phyloP scores from a whole-genome alignment of 2,329 filamentous ascomycete species.

The Hymenoscyphus repandus region DNA sequence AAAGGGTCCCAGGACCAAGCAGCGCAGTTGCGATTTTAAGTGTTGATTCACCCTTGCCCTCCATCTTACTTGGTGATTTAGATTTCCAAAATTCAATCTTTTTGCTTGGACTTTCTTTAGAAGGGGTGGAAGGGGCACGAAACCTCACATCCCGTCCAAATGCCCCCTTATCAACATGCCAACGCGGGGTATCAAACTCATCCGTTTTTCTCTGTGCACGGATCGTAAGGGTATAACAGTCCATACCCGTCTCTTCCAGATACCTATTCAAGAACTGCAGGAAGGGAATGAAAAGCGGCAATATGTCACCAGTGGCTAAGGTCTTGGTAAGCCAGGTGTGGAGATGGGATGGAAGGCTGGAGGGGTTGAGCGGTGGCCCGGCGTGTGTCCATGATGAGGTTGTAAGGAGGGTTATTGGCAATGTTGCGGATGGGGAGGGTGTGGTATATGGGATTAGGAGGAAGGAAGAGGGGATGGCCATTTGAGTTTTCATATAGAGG shows the following conservation, averaged over 20 bases:
- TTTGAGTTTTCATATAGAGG: not conserved
- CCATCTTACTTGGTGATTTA: not conserved
- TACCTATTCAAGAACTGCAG: slow-evolving; percentile 3
- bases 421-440: not conserved
- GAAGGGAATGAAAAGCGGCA: slow-evolving; percentile 1
- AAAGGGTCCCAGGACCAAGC: slow-evolving; percentile 6
- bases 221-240: slow-evolving; percentile 7
- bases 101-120: not conserved
- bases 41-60: not conserved
- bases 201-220: slow-evolving; percentile 4
- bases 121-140: not conserved
- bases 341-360: not conserved
- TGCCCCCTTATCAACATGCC: slow-evolving; percentile 6
- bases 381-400: slow-evolving; percentile 7
- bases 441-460: not conserved
- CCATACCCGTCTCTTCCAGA: slow-evolving; percentile 1
- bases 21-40: slow-evolving; percentile 6
- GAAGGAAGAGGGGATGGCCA: not conserved
- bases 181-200: slow-evolving; percentile 8
- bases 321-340: slow-evolving; percentile 3
- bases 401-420: not conserved
- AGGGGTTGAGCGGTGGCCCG: slow-evolving; percentile 1
- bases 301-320: not conserved
- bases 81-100: not conserved
- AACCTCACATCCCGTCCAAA: not conserved